Evolutionary conservation across 2,329 filamentous ascomycete species (phyloP).

Genomic region (Fusarium vanettenii): DNA sequence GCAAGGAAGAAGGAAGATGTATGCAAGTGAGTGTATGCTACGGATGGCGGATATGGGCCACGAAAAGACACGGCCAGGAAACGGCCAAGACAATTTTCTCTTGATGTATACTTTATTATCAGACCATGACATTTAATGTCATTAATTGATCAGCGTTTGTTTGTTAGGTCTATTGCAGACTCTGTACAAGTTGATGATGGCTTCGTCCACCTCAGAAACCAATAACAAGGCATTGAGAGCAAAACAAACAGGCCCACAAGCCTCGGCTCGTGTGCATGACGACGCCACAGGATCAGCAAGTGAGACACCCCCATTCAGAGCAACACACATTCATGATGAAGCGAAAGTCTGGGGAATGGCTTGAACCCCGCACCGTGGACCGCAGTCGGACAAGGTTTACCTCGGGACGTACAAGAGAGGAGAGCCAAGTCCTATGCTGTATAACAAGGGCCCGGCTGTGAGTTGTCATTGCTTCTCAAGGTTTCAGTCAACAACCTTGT

Average conservation of each 20-base stretch:
- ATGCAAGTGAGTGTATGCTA: constrained; percentile 13
- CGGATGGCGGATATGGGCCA: constrained; percentile 9
- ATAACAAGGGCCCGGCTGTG: not conserved
- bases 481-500: not conserved
- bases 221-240: not conserved
- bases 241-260: constrained; percentile 17
- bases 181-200: not conserved
- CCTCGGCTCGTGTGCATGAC: constrained; percentile 24
- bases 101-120: not conserved
- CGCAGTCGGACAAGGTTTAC: constrained; percentile 22
- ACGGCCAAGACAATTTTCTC: not conserved
- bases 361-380: constrained; percentile 38
- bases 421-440: not conserved
- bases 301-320: not conserved
- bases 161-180: not conserved
- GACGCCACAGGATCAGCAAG: constrained; percentile 22
- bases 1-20: constrained; percentile 18
- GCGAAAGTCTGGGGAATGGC: constrained; percentile 1
- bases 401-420: constrained; percentile 24
- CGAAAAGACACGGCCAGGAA: constrained; percentile 6
- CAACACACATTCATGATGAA: constrained; percentile 10
- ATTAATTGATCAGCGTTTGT: not conserved
- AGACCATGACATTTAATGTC: not conserved
- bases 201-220: not conserved
- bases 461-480: not conserved